Evolutionary conservation across 2,329 filamentous ascomycete genomes (phyloP).

Genomic region (Beauveria rudraprayagi): DNA sequence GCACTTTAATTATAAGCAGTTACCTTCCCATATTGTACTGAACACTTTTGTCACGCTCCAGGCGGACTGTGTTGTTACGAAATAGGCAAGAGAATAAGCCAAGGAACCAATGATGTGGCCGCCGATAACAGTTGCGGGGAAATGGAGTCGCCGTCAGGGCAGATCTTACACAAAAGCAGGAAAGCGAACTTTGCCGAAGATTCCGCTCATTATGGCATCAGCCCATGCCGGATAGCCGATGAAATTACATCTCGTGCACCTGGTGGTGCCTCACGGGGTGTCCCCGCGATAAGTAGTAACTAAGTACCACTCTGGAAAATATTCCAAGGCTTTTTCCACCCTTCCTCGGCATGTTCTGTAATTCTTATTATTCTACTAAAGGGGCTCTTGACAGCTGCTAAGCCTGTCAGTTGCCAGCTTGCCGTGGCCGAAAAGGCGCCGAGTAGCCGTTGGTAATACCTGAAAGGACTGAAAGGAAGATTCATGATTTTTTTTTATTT

Average conservation of each 20-base stretch:
- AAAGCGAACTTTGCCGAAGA: not conserved
- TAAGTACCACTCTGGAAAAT: not conserved
- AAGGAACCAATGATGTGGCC: not conserved
- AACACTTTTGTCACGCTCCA: not conserved
- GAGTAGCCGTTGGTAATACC: not conserved
- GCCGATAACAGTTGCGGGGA: not conserved
- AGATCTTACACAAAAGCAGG: not conserved
- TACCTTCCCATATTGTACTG: not conserved
- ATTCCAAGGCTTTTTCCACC: not conserved
- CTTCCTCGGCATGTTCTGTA: not conserved
- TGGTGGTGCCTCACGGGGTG: no score
- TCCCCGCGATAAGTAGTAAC: no score
- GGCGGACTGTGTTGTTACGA: no score
- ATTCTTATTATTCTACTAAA: not conserved
- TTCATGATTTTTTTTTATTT: no score
- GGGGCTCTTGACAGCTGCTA: not conserved
- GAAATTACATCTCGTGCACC: not conserved
- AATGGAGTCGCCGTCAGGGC: not conserved
- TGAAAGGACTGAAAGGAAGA: not conserved
- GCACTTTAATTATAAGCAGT: not conserved
- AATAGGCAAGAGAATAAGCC: constrained; percentile 6
- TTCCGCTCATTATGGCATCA: not conserved
- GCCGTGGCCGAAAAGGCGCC: not conserved
- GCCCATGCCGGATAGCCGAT: constrained; percentile 4
- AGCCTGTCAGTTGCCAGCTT: not conserved